Evolutionary conservation across 1,284 basidiomycete species (phyloP).

Genomic region (Moniliophthora roreri): DNA sequence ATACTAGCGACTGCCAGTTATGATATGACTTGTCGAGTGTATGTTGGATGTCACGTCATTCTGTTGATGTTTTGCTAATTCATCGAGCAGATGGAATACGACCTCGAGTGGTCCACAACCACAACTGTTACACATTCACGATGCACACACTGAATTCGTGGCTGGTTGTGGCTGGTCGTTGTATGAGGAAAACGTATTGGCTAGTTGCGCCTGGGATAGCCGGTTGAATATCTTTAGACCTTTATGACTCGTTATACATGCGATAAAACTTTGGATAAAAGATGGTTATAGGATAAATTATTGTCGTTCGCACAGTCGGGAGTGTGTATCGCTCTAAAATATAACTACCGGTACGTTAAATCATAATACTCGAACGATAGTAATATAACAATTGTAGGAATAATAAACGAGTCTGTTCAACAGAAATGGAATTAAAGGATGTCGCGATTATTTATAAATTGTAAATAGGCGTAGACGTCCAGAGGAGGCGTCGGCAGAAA

Average conservation of each 20-base stretch:
- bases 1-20: conserved; percentile 86
- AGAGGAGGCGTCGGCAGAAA: too few relatives aligned
- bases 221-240: conserved; percentile 74
- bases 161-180: conserved; percentile 89
- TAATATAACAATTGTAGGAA: too few relatives aligned
- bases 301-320: too few relatives aligned
- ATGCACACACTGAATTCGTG: conserved; percentile 93
- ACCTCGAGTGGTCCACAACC: conserved; percentile 51
- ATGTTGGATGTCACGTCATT: conserved; percentile 34
- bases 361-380: too few relatives aligned
- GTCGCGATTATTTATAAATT: too few relatives aligned
- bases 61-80: conserved; percentile 8
- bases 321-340: too few relatives aligned
- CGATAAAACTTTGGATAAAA: not conserved
- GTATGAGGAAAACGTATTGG: conserved; percentile 83
- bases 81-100: conserved; percentile 57
- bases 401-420: too few relatives aligned
- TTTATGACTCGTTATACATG: not conserved
- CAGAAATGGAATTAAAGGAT: too few relatives aligned
- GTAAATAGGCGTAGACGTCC: too few relatives aligned
- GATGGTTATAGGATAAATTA: not conserved
- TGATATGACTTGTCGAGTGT: conserved; percentile 96
- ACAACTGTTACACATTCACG: conserved; percentile 70
- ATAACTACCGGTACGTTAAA: too few relatives aligned
- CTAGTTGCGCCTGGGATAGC: conserved; percentile 90